Conservation (phyloP, 495 filamentous ascomycete species). For the Penicillium crystallinum region DNA sequence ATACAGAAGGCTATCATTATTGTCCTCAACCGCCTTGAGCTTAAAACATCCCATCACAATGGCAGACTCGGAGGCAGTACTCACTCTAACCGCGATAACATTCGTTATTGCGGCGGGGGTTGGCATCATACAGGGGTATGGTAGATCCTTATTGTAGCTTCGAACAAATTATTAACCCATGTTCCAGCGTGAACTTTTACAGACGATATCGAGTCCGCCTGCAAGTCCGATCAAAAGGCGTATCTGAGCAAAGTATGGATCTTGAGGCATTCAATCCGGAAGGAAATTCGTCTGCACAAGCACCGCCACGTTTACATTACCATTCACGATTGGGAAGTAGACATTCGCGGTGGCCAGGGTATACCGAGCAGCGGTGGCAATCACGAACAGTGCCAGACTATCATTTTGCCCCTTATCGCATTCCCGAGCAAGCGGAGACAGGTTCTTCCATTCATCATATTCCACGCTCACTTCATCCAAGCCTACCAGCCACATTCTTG, state of each 20-base stretch:
- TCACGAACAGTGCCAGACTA: background rate
- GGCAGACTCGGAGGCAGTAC: conserved; percentile 13
- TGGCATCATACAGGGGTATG: conserved; percentile 12
- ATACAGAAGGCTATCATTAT: background rate
- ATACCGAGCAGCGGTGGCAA: background rate
- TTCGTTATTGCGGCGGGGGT: conserved; percentile 10
- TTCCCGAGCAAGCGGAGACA: background rate
- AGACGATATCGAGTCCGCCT: conserved; percentile 14
- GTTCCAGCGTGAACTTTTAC: conserved; percentile 12
- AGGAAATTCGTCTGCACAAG: background rate
- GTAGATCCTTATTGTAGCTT: background rate
- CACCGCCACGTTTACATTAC: background rate
- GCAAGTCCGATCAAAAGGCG: conserved; percentile 9
- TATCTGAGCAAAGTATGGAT: conserved; percentile 3
- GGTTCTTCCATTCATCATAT: background rate
- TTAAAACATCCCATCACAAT: background rate
- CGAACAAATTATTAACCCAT: background rate
- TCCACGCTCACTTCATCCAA: background rate
- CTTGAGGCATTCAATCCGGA: conserved; percentile 1
- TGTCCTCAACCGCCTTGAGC: background rate
- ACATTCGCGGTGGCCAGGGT: background rate
- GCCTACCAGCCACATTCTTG: background rate
- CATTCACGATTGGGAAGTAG: conserved; percentile 11
- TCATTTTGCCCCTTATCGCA: background rate
- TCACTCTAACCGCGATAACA: conserved; percentile 12